Percentiles rank a stretch among this genome's conserved stretches.
These are phyloP conservation scores for Chaetomium fimeti DNA, from an alignment of 495 filamentous ascomycete genomes.

Conservation along the genomic window DNA sequence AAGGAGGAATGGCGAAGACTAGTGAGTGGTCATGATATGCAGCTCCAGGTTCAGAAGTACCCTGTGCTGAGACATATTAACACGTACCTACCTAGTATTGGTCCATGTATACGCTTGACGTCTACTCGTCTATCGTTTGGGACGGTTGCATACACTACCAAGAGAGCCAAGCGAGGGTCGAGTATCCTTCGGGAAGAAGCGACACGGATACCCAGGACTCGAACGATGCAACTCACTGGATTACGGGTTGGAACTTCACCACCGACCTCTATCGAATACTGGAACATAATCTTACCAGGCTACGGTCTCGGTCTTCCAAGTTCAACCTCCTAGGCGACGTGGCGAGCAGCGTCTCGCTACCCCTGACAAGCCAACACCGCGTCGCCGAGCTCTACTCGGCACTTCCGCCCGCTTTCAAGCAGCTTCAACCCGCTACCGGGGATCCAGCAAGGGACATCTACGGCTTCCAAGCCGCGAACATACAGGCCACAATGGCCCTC, in stretches of 20 bases:
- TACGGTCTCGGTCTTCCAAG: slow-evolving; percentile 12
- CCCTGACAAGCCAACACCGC: background rate
- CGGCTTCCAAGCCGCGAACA: slow-evolving; percentile 55
- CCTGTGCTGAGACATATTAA: slow-evolving; percentile 23
- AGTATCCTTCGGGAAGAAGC: slow-evolving; percentile 13
- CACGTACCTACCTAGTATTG: slow-evolving; percentile 49
- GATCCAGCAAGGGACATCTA: slow-evolving; percentile 43
- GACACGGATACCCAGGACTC: background rate
- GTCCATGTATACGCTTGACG: slow-evolving; percentile 54
- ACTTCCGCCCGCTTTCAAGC: slow-evolving; percentile 4
- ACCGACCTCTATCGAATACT: slow-evolving; percentile 16
- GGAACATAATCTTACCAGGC: slow-evolving; percentile 8
- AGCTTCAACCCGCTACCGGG: slow-evolving; percentile 31
- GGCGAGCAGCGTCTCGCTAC: slow-evolving; percentile 2
- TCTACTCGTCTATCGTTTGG: slow-evolving; percentile 52
- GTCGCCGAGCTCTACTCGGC: slow-evolving; percentile 11
- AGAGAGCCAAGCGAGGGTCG: slow-evolving; percentile 12
- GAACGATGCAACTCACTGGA: slow-evolving; percentile 5
- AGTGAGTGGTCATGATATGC: slow-evolving; percentile 33
- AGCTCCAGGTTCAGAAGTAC: background rate
- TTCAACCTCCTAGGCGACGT: slow-evolving; percentile 8
- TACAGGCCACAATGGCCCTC: slow-evolving; percentile 51
- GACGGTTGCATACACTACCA: slow-evolving; percentile 41
- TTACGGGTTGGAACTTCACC: slow-evolving; percentile 11
- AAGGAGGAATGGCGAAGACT: slow-evolving; percentile 47